Base-by-base conservation (phyloP, 352 stramenopile genomes). In the Globisporangium lucens region DNA sequence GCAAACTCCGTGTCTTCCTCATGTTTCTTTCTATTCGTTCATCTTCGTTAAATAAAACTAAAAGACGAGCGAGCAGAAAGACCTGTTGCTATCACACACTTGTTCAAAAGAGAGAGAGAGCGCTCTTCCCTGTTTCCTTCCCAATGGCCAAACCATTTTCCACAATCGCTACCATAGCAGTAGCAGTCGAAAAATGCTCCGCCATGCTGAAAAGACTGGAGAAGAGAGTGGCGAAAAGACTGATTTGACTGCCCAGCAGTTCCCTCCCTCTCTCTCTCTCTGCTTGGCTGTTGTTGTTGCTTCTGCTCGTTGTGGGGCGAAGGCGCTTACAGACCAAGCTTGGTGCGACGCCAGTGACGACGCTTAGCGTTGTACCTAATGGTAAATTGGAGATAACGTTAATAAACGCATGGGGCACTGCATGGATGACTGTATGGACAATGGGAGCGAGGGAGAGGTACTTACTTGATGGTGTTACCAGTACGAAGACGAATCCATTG, bases 401-500 rank as follows among this genome's bases (percentile, higher is more conserved):
- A 36, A 30, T 33, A 22, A 24, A 29, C 30, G 17, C 24, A 15
- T 27, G 20, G 27, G 27, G 43, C 51, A 56, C 17, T 20, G 46
- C n/a, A 3, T 30, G 4, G 3, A 10, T 47, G 41, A 24, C 24
- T 24, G 24, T 24, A 3, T 41, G 27, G 2, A 56, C 49, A 15
- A 61, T 46, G 7, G 24, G 24, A 43, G 15, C 33, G 55, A 36
- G 0, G 17, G 15, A 33, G 30, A 4, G 33, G 15, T 43, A 56
- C 38, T 36, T 81, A 93, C 87, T 97, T 94, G 86, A 99, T 99
- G 56, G 85, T 99, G 87, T 99, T 99, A 85, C 98, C 98, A 72
- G 98, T 99, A 76, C 97, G 91, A 64, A 99, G 90, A 87, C 98
- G 96, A 79, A 99, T 99, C 98, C 98, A 99, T 82, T 99, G 95